Evolutionary conservation across 768 basidiomycete species (phyloP).

Genomic region (Omphalotus guepiniiformis): DNA sequence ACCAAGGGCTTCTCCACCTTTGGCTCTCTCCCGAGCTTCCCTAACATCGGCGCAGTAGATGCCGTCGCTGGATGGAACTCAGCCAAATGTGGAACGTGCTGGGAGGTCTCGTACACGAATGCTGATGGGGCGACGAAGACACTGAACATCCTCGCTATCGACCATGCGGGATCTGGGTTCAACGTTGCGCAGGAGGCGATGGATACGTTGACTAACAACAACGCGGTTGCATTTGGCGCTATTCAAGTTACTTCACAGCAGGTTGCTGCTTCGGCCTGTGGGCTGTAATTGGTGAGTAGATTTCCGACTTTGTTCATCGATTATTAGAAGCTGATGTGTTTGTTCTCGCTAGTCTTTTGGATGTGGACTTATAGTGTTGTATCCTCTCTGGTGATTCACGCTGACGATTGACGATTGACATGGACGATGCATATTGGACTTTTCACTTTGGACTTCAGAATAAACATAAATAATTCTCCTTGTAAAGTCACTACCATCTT

Average conservation of each 20-base stretch:
- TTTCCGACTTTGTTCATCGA: too few relatives aligned
- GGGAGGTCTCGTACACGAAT: slow-evolving; percentile 32
- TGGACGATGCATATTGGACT: too few relatives aligned
- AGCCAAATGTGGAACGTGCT: slow-evolving; percentile 39
- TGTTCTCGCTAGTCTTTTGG: too few relatives aligned
- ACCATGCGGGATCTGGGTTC: slow-evolving; percentile 34
- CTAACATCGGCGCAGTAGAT: slow-evolving; percentile 36
- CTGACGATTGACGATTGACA: too few relatives aligned
- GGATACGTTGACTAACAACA: slow-evolving; percentile 45
- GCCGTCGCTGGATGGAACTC: slow-evolving; percentile 34
- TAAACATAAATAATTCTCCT: too few relatives aligned
- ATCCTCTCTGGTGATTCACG: too few relatives aligned
- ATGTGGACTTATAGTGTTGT: too few relatives aligned
- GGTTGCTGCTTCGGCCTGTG: slow-evolving; percentile 46
- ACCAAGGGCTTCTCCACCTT: slow-evolving; percentile 32
- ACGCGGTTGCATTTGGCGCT: slow-evolving; percentile 44
- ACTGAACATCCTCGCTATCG: slow-evolving; percentile 34
- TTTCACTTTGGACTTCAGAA: too few relatives aligned
- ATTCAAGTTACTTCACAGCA: slow-evolving; percentile 39
- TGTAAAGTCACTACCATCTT: too few relatives aligned
- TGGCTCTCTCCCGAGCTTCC: slow-evolving; percentile 35
- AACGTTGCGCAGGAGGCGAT: slow-evolving; percentile 51
- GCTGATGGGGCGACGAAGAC: slow-evolving; percentile 11
- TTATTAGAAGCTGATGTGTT: too few relatives aligned
- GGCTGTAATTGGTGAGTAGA: too few relatives aligned